Evolutionary conservation across 1,139 yeast species (phyloP), one percentile per base, ranked within the genome.

Genomic region (Barnettozyma hawaiiensis): DNA sequence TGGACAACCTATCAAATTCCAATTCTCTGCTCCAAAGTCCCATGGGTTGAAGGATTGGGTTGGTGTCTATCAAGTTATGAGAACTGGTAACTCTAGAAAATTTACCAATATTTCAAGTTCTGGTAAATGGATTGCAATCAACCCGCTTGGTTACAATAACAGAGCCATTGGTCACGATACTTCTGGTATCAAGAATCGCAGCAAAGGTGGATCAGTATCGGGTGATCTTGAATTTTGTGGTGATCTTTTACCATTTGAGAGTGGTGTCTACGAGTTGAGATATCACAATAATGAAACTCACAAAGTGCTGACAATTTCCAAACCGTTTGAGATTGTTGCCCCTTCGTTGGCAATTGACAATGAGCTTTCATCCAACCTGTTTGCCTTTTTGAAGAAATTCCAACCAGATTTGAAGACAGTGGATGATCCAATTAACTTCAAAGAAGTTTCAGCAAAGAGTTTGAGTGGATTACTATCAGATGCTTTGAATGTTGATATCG

Each of bases 191-290:
- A 31, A 42, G 18, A 43, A 45, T n/a, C 52, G 50, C 20, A 60
- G 50, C 20, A 60, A 55, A 23, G 56, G 55, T 24, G 55, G 58
- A 3, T 57, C 56, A n/a, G 61, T 63, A 5, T 53, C 60, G 4
- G 94, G 94, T 1, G 52, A 61, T n/a, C 69, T 76, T 11, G 64
- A 56, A 7, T 85, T 85, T 54, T 62, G 66, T 10, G 71, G 71
- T 9, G 70, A 72, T 9, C 64, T 72, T 39, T 63, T 82, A 37
- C 73, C 73, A 54, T 83, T 85, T 79, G 83, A 81, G 52, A 77
- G 74, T 43, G 95, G 95, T 0, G 69, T 78, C 33, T 85, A 79
- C 61, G 94, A 85, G 61, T 73, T 85, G 55, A 71, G 95, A 61
- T 84, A 83, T 55, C 95, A 86, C 58, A 69, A 75, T 41, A 75